These are phyloP conservation scores for Penicillium mononematosum DNA, from an alignment of 495 filamentous ascomycete species.

Conservation along the genomic window DNA sequence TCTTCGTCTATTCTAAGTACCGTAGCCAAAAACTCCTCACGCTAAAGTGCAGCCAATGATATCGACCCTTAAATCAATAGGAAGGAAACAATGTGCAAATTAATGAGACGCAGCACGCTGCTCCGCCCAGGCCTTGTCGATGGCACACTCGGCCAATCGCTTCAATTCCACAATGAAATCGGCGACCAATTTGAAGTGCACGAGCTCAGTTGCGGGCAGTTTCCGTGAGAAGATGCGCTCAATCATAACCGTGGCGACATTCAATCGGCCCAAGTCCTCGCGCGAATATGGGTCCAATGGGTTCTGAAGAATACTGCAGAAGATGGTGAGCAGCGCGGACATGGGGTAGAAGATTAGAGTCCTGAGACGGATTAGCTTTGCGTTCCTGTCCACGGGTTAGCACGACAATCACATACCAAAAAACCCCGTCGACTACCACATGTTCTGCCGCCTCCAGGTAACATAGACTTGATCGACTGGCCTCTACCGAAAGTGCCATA, in stretches of 20 bases:
- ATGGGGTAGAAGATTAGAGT: conserved; percentile 53
- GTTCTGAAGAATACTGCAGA: conserved; percentile 51
- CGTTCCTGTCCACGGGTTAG: background rate
- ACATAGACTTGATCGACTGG: conserved; percentile 50
- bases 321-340: conserved; percentile 49
- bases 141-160: conserved; percentile 42
- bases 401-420: conserved; percentile 38
- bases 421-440: conserved; percentile 44
- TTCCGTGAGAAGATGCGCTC: conserved; percentile 41
- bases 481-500: conserved; percentile 50
- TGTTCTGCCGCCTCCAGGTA: conserved; percentile 44
- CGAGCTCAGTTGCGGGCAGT: conserved; percentile 41
- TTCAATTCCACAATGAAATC: conserved; percentile 50
- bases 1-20: background rate
- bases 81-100: background rate
- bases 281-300: conserved; percentile 45
- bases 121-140: conserved; percentile 44
- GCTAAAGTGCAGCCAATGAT: background rate
- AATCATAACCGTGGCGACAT: conserved; percentile 43
- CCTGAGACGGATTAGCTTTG: conserved; percentile 25
- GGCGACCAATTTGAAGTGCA: conserved; percentile 46
- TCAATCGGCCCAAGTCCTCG: conserved; percentile 44
- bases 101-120: conserved; percentile 14
- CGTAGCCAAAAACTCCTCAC: conserved; percentile 1
- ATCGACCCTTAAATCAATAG: background rate